Evolutionary conservation across 2,329 filamentous ascomycete species (phyloP), one percentile per base, ranked within the genome.

Genomic region (Aureobasidium leucospermi): DNA sequence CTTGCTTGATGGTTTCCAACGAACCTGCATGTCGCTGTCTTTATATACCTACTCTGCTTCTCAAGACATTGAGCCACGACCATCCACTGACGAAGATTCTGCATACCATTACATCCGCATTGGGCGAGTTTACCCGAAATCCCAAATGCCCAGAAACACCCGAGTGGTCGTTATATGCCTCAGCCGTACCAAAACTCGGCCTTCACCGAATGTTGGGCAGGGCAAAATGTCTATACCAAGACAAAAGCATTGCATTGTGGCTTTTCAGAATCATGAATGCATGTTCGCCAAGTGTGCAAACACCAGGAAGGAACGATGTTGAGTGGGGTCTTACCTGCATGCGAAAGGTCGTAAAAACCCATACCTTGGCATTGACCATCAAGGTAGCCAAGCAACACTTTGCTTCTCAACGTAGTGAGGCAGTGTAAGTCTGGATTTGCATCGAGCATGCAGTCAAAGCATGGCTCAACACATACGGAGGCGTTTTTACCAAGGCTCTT

Each of bases 331-430:
- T 16, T 23, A n/a, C 34, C 36, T 36, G 6, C 16, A 5, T 41
- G 9, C 23, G 23, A 23, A 16, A 29, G 13, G 55, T 39, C 32
- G 23, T 32, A 10, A 41, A 58, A 41, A 48, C 11, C 13, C 7
- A 58, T 58, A 48, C 43, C 55, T 58, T 58, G 55, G 55, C 55
- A 32, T 38, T 56, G 43, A 6, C 55, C 55, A 58, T 58, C 55
- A 58, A 58, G 55, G 55, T 58, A 8, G 55, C 55, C 55, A 58
- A 58, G 55, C 42, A 45, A 11, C 19, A 45, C 38, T 56, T 56
- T 45, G 52, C 31, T 46, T 29, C 41, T 36, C 16, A 34, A 55
- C 39, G 23, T 3, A 45, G 32, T 43, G 52, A 56, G 41, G 41
- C 41, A 46, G 52, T 45, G 41, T 42, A 19, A 1, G 3, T 13